These are phyloP conservation scores for Apiotrichum veenhuisii DNA, from an alignment of 1,284 basidiomycete genomes.

Conservation along the genomic window DNA sequence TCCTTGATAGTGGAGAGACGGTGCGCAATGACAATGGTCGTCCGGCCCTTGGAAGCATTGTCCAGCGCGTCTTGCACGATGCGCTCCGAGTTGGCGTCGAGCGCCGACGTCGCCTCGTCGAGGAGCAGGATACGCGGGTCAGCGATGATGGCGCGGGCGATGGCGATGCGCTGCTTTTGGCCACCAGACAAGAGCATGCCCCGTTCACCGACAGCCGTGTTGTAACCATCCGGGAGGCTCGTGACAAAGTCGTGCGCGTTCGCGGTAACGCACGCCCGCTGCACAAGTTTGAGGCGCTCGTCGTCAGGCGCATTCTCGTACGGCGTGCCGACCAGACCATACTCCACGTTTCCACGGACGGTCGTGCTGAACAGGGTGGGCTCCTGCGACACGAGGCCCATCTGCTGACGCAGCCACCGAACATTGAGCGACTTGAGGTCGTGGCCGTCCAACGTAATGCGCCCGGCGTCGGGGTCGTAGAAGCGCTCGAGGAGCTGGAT, in stretches of 20 bases:
- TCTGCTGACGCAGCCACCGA: constrained; percentile 83
- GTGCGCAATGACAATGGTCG: constrained; percentile 54
- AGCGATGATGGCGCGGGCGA: constrained; percentile 91
- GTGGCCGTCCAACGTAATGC: constrained; percentile 71
- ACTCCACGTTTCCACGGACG: constrained; percentile 74
- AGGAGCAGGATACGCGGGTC: constrained; percentile 60
- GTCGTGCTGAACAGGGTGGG: constrained; percentile 80
- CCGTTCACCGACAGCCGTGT: constrained; percentile 88
- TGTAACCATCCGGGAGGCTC: constrained; percentile 78
- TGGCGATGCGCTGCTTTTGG: constrained; percentile 90
- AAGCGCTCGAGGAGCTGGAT: constrained; percentile 78
- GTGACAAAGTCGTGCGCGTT: constrained; percentile 88
- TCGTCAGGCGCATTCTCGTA: constrained; percentile 67
- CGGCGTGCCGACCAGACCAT: constrained; percentile 75
- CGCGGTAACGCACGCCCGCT: constrained; percentile 81
- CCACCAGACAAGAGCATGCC: constrained; percentile 88
- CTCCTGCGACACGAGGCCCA: constrained; percentile 83
- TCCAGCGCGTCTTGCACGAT: constrained; percentile 94
- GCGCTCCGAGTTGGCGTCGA: constrained; percentile 85
- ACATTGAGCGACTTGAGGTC: constrained; percentile 76
- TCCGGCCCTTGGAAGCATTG: constrained; percentile 68
- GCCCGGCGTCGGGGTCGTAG: constrained; percentile 72
- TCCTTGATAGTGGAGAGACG: constrained; percentile 50
- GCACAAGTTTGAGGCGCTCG: constrained; percentile 72
- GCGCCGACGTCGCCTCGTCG: constrained; percentile 70